Evolutionary conservation across 2,329 filamentous ascomycete genomes (phyloP).

Genomic region (Neofusicoccum sp.): DNA sequence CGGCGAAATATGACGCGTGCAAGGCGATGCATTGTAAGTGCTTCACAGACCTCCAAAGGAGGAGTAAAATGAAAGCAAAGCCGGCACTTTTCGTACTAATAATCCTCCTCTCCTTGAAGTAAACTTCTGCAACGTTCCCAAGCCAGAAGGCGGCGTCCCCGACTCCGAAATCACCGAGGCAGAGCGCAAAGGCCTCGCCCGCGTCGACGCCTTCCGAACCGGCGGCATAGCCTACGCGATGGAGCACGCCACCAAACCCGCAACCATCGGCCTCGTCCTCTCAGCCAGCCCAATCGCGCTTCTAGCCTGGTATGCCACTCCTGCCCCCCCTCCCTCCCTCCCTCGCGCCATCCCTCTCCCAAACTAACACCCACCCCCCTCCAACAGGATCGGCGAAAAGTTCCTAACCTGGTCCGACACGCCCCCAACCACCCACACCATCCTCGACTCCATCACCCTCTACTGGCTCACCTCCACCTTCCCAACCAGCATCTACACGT

Average conservation of each 20-base stretch:
- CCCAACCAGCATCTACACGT: constrained; percentile 51
- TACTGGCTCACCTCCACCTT: constrained; percentile 58
- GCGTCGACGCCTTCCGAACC: constrained; percentile 33
- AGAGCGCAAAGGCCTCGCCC: constrained; percentile 24
- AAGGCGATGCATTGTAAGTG: constrained; percentile 40
- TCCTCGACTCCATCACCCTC: constrained; percentile 53
- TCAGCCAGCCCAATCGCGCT: constrained; percentile 56
- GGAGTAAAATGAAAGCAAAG: too few species aligned
- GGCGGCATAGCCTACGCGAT: constrained; percentile 51
- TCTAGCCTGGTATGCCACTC: constrained; percentile 49
- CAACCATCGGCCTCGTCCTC: constrained; percentile 57
- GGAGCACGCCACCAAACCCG: constrained; percentile 55
- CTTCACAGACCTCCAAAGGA: too few species aligned
- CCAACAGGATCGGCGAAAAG: constrained; percentile 52
- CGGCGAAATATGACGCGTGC: constrained; percentile 44
- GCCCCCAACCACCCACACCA: constrained; percentile 39
- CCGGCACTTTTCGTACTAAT: too few species aligned
- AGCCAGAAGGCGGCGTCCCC: constrained; percentile 25
- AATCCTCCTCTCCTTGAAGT: neutral
- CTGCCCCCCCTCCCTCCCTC: neutral
- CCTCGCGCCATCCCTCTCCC: neutral
- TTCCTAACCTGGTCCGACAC: constrained; percentile 55
- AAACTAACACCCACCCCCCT: constrained; percentile 23
- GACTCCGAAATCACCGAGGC: constrained; percentile 20
- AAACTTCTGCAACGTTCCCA: constrained; percentile 21